A percentile compares a stretch with the other conserved stretches of the same genome.
Conservation (phyloP, 352 stramenopile species). For the Albugo laibachii region DNA sequence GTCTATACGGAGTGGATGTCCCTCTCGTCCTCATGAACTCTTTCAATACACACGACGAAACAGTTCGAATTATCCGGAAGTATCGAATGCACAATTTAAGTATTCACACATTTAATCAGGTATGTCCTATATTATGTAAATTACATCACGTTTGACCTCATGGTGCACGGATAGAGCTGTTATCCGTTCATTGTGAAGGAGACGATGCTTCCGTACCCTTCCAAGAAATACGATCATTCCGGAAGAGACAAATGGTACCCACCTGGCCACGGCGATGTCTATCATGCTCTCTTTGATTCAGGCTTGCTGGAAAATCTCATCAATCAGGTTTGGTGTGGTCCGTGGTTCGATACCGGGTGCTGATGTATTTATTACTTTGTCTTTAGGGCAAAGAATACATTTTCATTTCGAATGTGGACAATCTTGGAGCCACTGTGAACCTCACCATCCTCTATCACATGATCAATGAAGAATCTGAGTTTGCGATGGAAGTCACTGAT, state of each 20-base stretch:
- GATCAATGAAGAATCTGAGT: slow-evolving; percentile 91
- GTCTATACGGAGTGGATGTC: slow-evolving; percentile 86
- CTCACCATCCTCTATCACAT: slow-evolving; percentile 98
- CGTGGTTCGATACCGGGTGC: background rate
- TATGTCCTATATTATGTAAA: background rate
- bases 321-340: slow-evolving; percentile 13
- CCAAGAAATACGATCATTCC: slow-evolving; percentile 62
- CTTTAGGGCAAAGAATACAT: slow-evolving; percentile 96
- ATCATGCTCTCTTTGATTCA: slow-evolving; percentile 94
- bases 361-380: slow-evolving; percentile 1
- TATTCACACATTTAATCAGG: slow-evolving; percentile 88
- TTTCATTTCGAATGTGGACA: slow-evolving; percentile 99
- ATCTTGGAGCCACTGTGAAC: slow-evolving; percentile 95
- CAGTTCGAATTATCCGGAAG: slow-evolving; percentile 92
- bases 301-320: slow-evolving; percentile 92
- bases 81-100: slow-evolving; percentile 92
- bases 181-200: slow-evolving; percentile 83
- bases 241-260: slow-evolving; percentile 86
- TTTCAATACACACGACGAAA: slow-evolving; percentile 98
- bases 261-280: slow-evolving; percentile 97
- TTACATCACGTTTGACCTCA: background rate
- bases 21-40: slow-evolving; percentile 99
- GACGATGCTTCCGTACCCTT: slow-evolving; percentile 77
- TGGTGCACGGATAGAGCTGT: slow-evolving; percentile 31
- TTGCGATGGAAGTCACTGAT: slow-evolving; percentile 97